phyloP scores from a whole-genome alignment of 202 grass and related monocot genomes.

The Musa balbisiana region DNA sequence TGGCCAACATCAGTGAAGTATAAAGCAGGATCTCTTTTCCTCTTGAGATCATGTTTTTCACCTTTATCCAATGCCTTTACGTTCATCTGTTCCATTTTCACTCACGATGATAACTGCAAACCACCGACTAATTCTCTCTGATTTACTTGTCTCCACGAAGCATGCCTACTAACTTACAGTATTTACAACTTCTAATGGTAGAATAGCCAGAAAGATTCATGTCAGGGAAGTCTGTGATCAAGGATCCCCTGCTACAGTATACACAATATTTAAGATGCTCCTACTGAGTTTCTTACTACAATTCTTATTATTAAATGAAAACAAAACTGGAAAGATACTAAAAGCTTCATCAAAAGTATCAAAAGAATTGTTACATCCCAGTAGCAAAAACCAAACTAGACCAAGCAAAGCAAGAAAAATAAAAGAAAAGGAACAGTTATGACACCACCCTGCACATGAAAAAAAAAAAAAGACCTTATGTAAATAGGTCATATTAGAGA shows the following conservation, averaged over 20 bases:
- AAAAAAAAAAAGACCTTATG: background rate
- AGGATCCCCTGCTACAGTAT: background rate
- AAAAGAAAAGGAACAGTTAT: too few species aligned
- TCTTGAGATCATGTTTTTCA: slow-evolving; percentile 34
- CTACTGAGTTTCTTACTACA: background rate
- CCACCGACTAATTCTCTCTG: slow-evolving; percentile 45
- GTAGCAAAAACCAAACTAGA: background rate
- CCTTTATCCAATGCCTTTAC: slow-evolving; percentile 51
- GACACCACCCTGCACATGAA: too few species aligned
- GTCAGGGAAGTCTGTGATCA: background rate
- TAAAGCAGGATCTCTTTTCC: slow-evolving; percentile 42
- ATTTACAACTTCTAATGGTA: background rate
- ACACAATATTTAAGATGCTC: background rate
- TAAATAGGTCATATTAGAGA: background rate
- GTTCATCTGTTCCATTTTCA: slow-evolving; percentile 54
- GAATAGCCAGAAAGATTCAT: background rate
- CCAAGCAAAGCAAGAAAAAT: too few species aligned
- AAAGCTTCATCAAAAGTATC: background rate
- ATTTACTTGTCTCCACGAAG: slow-evolving; percentile 34
- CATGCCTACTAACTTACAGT: slow-evolving; percentile 8
- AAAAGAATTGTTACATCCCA: background rate
- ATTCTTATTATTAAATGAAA: background rate
- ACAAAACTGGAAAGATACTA: background rate
- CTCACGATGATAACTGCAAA: slow-evolving; percentile 26
- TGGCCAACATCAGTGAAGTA: slow-evolving; percentile 18